Evolutionary conservation across 805 yeast species (phyloP), one percentile per base, ranked within the genome.

Genomic region (Cyberlindnera mycetangii): DNA sequence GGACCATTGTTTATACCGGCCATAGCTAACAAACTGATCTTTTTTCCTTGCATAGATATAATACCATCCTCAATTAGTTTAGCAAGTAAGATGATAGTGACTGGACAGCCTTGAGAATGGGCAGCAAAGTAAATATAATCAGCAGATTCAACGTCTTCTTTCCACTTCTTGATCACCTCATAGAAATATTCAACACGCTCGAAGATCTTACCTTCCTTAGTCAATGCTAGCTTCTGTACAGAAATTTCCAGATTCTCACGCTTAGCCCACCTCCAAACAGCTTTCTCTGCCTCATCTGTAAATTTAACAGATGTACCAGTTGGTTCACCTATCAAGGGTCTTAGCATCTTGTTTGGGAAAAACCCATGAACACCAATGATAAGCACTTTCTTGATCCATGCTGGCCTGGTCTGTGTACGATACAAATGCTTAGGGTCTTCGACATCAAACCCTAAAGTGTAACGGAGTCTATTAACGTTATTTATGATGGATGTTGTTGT

Each of bases 1-100:
- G 99, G 99, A 0, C 99, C 99, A 60, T 88, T 80, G 55, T 89
- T 88, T 19, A 90, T 79, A 1, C 98, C 98, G 0, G 98, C 98
- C 99, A 92, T 92, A 4, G 92, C 92, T 39, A 92, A 66, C 16
- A 92, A 68, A 0, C 93, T 88, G 12, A 90, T 73, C 36, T 48
- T 59, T n/a, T 64, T 55, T 24, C 55, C 63, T 16, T 47, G 41
- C 1, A 70, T 57, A 22, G 66, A 65, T 2, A 72, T 56, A 7
- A 71, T 49, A 1, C 77, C 93, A 30, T 76, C 72, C 51, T 79
- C 84, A 11, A 92, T 75, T 33, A 92, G 70, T 52, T 75, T 74
- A 0, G 96, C 84, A n/a, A 89, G 66, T 22, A 92, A 62, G 25
- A 88, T 81, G 1, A 89, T 80, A 0, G 96, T 78, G 0, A 93